Conservation (phyloP, 768 basidiomycete genomes). For the Hemileccinum rubropunctum region DNA sequence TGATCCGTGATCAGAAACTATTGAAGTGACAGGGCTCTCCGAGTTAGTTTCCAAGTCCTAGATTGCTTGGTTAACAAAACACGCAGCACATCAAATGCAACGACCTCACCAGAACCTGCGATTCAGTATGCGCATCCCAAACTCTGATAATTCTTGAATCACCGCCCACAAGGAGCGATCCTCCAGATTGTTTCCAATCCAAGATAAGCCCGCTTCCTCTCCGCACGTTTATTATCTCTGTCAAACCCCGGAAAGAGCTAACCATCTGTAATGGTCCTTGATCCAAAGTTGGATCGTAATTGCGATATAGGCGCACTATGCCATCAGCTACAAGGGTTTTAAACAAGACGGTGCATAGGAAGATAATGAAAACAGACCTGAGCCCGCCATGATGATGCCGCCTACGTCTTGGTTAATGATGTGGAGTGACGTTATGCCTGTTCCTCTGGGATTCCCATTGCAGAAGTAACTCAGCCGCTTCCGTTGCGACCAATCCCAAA, state of each 20-base stretch:
- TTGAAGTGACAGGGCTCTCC: slow-evolving; percentile 84
- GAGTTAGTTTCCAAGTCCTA: slow-evolving; percentile 90
- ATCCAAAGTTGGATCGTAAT: slow-evolving; percentile 76
- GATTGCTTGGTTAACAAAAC: background rate
- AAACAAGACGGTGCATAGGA: background rate
- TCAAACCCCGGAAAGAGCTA: slow-evolving; percentile 87
- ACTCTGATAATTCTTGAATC: slow-evolving; percentile 86
- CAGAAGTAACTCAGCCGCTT: slow-evolving; percentile 79
- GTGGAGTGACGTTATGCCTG: slow-evolving; percentile 82
- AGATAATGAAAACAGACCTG: slow-evolving; percentile 50
- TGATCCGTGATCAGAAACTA: slow-evolving; percentile 73
- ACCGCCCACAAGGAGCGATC: slow-evolving; percentile 84
- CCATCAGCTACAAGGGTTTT: slow-evolving; percentile 70
- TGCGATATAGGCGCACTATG: slow-evolving; percentile 85
- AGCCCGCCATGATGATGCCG: slow-evolving; percentile 83
- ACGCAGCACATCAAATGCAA: background rate
- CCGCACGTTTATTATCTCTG: slow-evolving; percentile 70
- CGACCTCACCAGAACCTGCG: slow-evolving; percentile 59
- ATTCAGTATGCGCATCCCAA: slow-evolving; percentile 95
- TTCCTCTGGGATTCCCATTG: slow-evolving; percentile 82
- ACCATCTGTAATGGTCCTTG: slow-evolving; percentile 85
- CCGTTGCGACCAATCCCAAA: slow-evolving; percentile 92
- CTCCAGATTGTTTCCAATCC: slow-evolving; percentile 91
- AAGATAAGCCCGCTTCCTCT: slow-evolving; percentile 82
- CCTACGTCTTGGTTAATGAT: slow-evolving; percentile 96